phyloP scores from a whole-genome alignment of 805 yeast genomes.

The Metschnikowia cubensis region DNA sequence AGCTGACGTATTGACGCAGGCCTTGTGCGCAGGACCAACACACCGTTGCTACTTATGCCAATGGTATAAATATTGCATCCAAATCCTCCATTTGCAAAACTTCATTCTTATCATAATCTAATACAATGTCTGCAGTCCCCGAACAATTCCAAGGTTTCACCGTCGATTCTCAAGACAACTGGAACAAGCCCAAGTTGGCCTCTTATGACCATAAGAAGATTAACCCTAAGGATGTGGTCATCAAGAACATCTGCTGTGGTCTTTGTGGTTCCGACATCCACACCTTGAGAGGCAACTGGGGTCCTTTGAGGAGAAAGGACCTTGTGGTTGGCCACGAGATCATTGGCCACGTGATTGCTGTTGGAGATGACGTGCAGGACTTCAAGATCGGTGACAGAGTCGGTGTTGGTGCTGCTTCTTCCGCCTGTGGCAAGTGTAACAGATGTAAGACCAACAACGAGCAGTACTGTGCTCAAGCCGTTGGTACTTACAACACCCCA shows the following conservation, averaged over 20 bases:
- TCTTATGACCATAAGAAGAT: slow-evolving; percentile 45
- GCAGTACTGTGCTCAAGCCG: slow-evolving; percentile 42
- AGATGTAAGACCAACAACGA: slow-evolving; percentile 42
- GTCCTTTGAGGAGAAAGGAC: slow-evolving; percentile 18
- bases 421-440: slow-evolving; percentile 41
- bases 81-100: background rate
- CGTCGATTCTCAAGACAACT: slow-evolving; percentile 45
- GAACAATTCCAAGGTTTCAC: slow-evolving; percentile 61
- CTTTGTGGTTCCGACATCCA: slow-evolving; percentile 20
- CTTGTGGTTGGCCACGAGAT: slow-evolving; percentile 66
- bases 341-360: slow-evolving; percentile 46
- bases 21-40: background rate
- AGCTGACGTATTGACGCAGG: background rate
- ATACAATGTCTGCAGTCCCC: slow-evolving; percentile 30
- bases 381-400: slow-evolving; percentile 21
- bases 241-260: slow-evolving; percentile 25
- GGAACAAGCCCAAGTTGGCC: slow-evolving; percentile 53
- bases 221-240: slow-evolving; percentile 21
- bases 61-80: background rate
- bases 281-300: slow-evolving; percentile 17
- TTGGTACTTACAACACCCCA: slow-evolving; percentile 47
- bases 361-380: slow-evolving; percentile 14
- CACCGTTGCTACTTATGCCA: background rate
- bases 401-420: slow-evolving; percentile 19
- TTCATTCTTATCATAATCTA: background rate